Base-by-base conservation (phyloP, 2,329 filamentous ascomycete species). In the Tolypocladium nubicola region DNA sequence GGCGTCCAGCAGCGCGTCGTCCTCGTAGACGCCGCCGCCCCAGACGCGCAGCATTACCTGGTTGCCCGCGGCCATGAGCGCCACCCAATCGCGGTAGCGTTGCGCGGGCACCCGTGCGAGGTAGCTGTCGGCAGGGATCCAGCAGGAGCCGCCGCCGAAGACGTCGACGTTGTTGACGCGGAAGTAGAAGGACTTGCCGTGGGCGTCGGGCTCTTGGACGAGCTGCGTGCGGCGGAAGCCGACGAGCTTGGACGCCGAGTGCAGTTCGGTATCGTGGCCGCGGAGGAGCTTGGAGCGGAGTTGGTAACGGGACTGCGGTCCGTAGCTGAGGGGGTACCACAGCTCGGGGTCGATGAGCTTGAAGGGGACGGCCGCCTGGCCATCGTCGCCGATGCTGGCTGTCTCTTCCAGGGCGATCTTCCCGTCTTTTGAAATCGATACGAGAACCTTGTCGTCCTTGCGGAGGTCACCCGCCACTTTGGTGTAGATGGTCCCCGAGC, bases 41-140 rank as follows among this genome's bases (percentile, higher is more conserved):
- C 66, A 68, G 11, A 68, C 61, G 1, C 66, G 63, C 23, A 63
- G 56, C 64, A 67, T 65, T 41, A 63, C 53, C 53, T 67, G 65
- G 41, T 67, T 66, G 13, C 87, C 86, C 60, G 88, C 85, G 19
- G 56, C 58, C 56, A 62, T 84, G 79, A 89, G 76, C 68, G 84
- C 79, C 14, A 90, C 49, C 61, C 61, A 62, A 47, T 61, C 61
- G 13, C 37, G 53, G 49, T 90, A 90, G 50, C 77, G 80, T 58
- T 84, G 75, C 41, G 75, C 73, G 37, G 76, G 77, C 56, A 90
- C 84, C 10, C 86, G 79, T 0, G 87, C 84, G n/a, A 88, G 81
- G 66, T 89, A 89, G 64, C 82, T 89, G 66, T 91, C 87, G 1
- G 86, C 87, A 0, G 88, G 88, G 61, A 91, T 90, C 88, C 88